Evolutionary conservation across 1,284 basidiomycete species (phyloP).

Genomic region (Microbotryum lychnidis-dioicae): DNA sequence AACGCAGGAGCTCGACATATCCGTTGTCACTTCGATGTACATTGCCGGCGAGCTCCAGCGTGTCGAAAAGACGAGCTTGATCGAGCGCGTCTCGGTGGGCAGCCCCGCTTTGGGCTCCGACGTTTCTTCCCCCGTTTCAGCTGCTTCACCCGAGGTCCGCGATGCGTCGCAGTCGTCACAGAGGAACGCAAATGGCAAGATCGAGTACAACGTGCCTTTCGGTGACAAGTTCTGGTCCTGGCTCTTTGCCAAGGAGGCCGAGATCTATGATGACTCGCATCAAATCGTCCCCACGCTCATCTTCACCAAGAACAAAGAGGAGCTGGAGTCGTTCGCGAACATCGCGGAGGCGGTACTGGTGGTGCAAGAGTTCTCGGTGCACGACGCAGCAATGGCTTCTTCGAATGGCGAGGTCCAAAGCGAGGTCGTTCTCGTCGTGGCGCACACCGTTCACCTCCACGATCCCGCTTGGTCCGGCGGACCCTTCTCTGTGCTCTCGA

Average conservation of each 20-base stretch:
- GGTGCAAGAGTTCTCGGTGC: conserved; percentile 42
- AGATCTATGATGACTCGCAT: background rate
- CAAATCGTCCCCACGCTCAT: background rate
- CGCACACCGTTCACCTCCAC: conserved; percentile 38
- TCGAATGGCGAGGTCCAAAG: conserved; percentile 39
- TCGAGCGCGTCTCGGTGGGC: background rate
- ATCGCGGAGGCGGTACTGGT: conserved; percentile 39
- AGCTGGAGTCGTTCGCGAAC: conserved; percentile 38
- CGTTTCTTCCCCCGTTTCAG: background rate
- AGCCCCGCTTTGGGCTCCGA: background rate
- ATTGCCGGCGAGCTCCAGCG: background rate
- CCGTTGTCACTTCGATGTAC: conserved; percentile 38
- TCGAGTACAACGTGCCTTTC: conserved; percentile 34
- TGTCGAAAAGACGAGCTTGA: background rate
- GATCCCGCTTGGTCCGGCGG: conserved; percentile 8
- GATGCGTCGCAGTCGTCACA: background rate
- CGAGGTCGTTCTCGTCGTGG: conserved; percentile 41
- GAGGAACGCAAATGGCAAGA: background rate
- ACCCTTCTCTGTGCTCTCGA: conserved; percentile 15
- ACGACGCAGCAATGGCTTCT: conserved; percentile 7
- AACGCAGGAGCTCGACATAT: conserved; percentile 19
- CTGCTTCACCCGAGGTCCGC: background rate
- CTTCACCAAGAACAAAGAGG: conserved; percentile 38
- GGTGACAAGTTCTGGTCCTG: conserved; percentile 39
- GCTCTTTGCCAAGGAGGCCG: conserved; percentile 25